phyloP scores from a whole-genome alignment of 352 stramenopile species.

The Pythium biforme region DNA sequence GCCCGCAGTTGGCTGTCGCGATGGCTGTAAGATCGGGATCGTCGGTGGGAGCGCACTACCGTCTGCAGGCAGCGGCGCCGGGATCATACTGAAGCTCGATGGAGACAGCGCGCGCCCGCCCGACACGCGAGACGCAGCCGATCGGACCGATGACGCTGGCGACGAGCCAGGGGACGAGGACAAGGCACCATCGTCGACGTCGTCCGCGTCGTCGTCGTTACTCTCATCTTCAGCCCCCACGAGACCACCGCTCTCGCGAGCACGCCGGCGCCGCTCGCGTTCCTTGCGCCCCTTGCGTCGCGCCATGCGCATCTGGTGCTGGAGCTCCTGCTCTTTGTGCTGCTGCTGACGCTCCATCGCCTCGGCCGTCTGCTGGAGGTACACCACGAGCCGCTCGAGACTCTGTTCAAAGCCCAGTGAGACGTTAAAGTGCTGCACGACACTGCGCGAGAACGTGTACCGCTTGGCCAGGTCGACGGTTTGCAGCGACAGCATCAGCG shows the following conservation, averaged over 20 bases:
- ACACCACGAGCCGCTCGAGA: slow-evolving; percentile 48
- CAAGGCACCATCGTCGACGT: slow-evolving; percentile 1
- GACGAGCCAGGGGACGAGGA: slow-evolving; percentile 20
- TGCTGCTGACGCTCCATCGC: slow-evolving; percentile 23
- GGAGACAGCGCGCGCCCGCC: slow-evolving; percentile 8
- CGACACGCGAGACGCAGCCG: slow-evolving; percentile 13
- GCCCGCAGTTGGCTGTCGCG: slow-evolving; percentile 20
- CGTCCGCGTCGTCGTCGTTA: slow-evolving; percentile 6
- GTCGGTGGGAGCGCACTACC: slow-evolving; percentile 19
- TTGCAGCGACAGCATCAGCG: slow-evolving; percentile 71
- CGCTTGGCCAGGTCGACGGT: slow-evolving; percentile 70
- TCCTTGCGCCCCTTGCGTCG: slow-evolving; percentile 18
- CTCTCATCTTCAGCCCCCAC: background rate
- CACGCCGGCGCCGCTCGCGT: slow-evolving; percentile 11
- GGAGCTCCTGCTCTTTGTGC: slow-evolving; percentile 24
- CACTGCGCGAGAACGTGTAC: slow-evolving; percentile 76
- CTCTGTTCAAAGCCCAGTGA: slow-evolving; percentile 79
- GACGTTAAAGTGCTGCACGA: slow-evolving; percentile 79
- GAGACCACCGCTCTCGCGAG: background rate
- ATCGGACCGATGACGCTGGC: slow-evolving; percentile 25
- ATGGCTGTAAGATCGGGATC: slow-evolving; percentile 27
- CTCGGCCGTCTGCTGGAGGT: slow-evolving; percentile 27
- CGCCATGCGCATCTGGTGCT: slow-evolving; percentile 18
- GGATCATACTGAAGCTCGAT: slow-evolving; percentile 11
- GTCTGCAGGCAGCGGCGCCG: background rate